phyloP scores from a whole-genome alignment of 441 rosid genomes.

The Gossypium laxum region DNA sequence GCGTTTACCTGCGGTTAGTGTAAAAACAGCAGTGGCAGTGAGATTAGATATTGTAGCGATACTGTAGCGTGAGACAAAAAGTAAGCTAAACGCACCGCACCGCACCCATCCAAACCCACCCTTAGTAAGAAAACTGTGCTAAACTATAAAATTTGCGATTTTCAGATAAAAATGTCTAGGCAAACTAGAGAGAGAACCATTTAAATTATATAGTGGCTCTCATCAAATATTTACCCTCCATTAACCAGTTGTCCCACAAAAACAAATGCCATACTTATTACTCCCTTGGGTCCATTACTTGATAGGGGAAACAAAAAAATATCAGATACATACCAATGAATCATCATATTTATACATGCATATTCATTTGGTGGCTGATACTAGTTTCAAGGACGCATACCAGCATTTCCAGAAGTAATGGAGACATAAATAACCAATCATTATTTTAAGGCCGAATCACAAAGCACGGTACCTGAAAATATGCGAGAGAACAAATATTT shows the following conservation, averaged over 20 bases:
- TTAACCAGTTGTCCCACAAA: background rate
- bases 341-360: background rate
- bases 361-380: background rate
- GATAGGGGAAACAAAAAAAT: background rate
- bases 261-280: background rate
- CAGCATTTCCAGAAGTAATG: background rate
- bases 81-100: no score
- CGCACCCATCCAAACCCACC: no score
- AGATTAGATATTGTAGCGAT: no score
- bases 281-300: background rate
- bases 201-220: background rate
- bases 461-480: constrained; percentile 59
- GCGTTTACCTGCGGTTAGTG: no score
- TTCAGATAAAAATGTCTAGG: background rate
- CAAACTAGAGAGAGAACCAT: background rate
- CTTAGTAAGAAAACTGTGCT: background rate
- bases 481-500: constrained; percentile 81
- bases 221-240: background rate
- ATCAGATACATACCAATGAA: background rate
- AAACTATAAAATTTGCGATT: background rate
- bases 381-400: background rate
- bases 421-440: background rate
- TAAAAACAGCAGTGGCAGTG: no score
- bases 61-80: no score
- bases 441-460: background rate